Conservation (phyloP, 768 basidiomycete genomes). For the Lepiota venenata region DNA sequence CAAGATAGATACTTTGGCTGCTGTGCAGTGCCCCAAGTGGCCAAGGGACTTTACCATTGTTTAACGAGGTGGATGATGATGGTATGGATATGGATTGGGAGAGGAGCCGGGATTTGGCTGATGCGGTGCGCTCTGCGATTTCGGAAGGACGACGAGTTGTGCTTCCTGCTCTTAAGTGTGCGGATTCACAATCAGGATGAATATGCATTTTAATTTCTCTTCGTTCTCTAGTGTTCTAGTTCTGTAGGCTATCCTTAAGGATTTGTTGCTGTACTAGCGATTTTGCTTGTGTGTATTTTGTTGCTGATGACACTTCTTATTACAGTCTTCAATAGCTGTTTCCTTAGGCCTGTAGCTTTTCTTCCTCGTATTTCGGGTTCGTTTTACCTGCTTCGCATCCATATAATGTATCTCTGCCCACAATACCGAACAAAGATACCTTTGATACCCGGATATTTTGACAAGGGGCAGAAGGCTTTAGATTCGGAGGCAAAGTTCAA, state of each 20-base stretch:
- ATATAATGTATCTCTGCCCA: too few relatives aligned
- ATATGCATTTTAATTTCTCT: constrained; percentile 4
- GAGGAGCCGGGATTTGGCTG: constrained; percentile 28
- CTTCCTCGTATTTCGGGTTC: too few relatives aligned
- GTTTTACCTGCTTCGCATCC: too few relatives aligned
- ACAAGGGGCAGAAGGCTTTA: too few relatives aligned
- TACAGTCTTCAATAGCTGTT: neutral
- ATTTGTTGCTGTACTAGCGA: too few relatives aligned
- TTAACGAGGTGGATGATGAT: constrained; percentile 27
- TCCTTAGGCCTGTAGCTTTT: too few relatives aligned
- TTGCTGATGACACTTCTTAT: neutral
- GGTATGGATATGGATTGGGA: constrained; percentile 33
- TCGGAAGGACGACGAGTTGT: neutral
- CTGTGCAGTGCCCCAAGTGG: neutral
- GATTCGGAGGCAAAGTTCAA: too few relatives aligned
- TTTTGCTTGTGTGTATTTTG: neutral
- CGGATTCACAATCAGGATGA: constrained; percentile 9
- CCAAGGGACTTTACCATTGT: constrained; percentile 20
- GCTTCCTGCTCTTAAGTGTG: constrained; percentile 6
- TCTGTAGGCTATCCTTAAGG: neutral
- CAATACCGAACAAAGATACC: too few relatives aligned
- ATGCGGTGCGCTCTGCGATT: constrained; percentile 19
- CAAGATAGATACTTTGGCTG: too few relatives aligned
- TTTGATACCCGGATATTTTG: too few relatives aligned
- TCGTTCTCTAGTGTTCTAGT: neutral